These are phyloP conservation scores for Neofusicoccum parvum DNA, from an alignment of 2,329 filamentous ascomycete genomes.

Conservation along the genomic window DNA sequence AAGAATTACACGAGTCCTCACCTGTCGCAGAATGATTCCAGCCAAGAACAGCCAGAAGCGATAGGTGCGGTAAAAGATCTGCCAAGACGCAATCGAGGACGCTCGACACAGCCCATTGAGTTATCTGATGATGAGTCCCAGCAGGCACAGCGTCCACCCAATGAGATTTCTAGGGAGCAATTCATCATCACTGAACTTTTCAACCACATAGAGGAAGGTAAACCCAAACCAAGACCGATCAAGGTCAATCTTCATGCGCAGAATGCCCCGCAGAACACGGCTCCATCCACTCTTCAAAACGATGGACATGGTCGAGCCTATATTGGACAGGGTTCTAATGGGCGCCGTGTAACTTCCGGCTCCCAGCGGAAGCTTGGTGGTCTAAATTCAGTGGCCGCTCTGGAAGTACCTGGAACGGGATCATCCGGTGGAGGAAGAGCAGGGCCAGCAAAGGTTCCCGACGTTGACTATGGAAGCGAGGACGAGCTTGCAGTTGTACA, in stretches of 20 bases:
- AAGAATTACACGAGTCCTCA: background rate
- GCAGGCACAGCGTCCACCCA: background rate
- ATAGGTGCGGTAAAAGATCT: background rate
- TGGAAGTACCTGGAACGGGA: background rate
- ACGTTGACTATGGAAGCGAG: background rate
- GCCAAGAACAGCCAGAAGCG: background rate
- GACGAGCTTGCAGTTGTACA: background rate
- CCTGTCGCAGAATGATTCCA: background rate
- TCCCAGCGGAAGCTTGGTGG: background rate
- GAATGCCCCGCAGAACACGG: background rate
- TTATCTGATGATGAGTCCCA: background rate
- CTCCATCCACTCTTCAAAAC: background rate
- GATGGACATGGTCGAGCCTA: background rate
- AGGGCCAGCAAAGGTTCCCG: background rate
- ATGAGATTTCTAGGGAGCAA: background rate
- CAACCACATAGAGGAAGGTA: background rate
- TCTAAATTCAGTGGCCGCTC: no score
- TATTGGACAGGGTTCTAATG: background rate
- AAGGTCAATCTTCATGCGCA: background rate
- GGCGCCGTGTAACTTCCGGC: background rate
- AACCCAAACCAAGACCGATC: background rate
- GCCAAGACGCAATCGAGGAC: background rate
- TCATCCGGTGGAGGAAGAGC: background rate
- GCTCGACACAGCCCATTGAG: background rate
- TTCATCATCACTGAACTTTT: background rate